phyloP scores from a whole-genome alignment of 163 green algal genomes.

The Scenedesmus sp. region DNA sequence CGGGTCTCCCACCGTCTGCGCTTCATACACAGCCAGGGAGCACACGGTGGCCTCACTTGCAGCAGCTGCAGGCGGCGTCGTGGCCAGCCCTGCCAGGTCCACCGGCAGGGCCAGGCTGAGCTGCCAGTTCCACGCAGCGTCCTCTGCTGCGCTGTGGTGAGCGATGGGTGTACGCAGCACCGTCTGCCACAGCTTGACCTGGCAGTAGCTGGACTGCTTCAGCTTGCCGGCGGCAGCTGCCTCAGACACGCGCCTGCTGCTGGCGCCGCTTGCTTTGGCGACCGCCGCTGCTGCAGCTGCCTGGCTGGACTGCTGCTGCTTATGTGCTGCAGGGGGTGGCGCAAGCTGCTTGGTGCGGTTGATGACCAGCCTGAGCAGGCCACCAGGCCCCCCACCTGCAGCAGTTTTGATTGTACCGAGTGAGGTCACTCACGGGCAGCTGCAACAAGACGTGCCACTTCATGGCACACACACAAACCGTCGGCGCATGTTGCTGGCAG shows the following conservation, averaged over 20 bases:
- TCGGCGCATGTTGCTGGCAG: not conserved
- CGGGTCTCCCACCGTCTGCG: constrained; percentile 60
- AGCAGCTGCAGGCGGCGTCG: constrained; percentile 6
- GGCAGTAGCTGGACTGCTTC: constrained; percentile 54
- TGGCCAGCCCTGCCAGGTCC: constrained; percentile 22
- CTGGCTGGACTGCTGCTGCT: not conserved
- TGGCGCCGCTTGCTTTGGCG: not conserved
- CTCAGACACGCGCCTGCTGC: not conserved
- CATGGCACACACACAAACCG: not conserved
- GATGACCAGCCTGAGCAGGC: constrained; percentile 57
- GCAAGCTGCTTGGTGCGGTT: constrained; percentile 45
- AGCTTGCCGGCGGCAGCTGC: not conserved
- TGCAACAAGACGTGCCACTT: not conserved
- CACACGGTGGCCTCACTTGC: not conserved
- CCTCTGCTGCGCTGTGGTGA: constrained; percentile 41
- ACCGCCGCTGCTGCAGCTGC: not conserved
- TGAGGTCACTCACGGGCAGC: too few relatives aligned
- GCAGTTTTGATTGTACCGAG: too few relatives aligned
- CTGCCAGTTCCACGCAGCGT: constrained; percentile 66
- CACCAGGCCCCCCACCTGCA: constrained; percentile 64
- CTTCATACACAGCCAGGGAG: constrained; percentile 60
- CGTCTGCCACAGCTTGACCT: constrained; percentile 61
- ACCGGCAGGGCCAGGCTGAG: constrained; percentile 55
- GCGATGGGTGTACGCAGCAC: constrained; percentile 64
- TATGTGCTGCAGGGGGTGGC: constrained; percentile 28